Base-by-base conservation (phyloP, 148 eudicot genomes). In the Fagopyrum homotropicum region DNA sequence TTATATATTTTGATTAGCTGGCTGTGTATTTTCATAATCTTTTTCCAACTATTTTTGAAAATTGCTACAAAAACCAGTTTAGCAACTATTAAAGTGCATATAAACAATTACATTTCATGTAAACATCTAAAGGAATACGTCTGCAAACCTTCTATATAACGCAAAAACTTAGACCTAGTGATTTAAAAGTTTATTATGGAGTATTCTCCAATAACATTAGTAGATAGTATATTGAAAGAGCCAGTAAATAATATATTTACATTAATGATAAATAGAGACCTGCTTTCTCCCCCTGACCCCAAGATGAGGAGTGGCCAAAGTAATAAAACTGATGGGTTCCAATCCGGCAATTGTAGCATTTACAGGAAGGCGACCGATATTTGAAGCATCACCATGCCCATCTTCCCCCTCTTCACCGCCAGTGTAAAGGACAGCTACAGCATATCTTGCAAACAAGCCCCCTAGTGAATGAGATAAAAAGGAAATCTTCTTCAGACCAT, bases 381-480 rank as follows among this genome's bases (percentile, higher is more conserved):
- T 81, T 72, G 87, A 77, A 73, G 74, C 14, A 71, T 77, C 84
- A 80, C 69, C 76, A 47, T 74, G 50, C 44, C 73, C 72, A 75
- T 78, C 85, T 72, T 68, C 61, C 57, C 73, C 55, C 2, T 66
- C 44, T 49, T 51, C 74, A 76, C 72, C 75, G n/a, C 81, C 75
- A 7, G 88, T 70, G 76, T 92, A 92, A 60, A 95, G 93, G 76
- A 88, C 82, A 29, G 88, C 82, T 75, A 89, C 77, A 69, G 98
- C 98, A 85, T 90, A 90, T 84, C 98, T 86, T 76, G 97, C 88
- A 84, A 95, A 85, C 83, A 95, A 75, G 77, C 98, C 98, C 81
- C 98, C 98, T 71, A 95, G 97, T 61, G 98, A 95, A 86, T 95
- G 98, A 73, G 97, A 90, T 84, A 95, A 72, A 80, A 95, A 95